These are phyloP conservation scores for Termitomyces sp. DNA, from an alignment of 768 basidiomycete genomes.

Conservation along the genomic window DNA sequence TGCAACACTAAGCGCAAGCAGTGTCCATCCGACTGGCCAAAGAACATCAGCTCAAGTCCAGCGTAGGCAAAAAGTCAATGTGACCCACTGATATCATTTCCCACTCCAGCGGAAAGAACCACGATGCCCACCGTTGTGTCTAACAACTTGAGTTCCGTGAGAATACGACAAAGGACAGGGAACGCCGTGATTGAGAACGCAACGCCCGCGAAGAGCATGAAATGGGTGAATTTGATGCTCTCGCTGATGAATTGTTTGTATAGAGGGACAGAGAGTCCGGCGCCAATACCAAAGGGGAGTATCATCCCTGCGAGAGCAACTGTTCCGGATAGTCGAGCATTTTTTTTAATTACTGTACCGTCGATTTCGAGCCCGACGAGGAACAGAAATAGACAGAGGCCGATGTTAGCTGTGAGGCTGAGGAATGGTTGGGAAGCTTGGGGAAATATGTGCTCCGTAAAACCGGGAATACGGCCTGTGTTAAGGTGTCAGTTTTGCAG, in stretches of 20 bases:
- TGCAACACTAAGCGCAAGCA: constrained; percentile 88
- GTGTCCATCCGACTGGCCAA: constrained; percentile 65
- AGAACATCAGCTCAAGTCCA: not conserved
- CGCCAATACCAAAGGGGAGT: constrained; percentile 85
- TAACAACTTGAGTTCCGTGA: constrained; percentile 87
- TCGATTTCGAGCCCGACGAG: constrained; percentile 94
- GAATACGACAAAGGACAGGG: constrained; percentile 81
- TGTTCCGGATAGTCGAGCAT: constrained; percentile 60
- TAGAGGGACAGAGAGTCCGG: constrained; percentile 57
- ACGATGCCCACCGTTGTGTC: constrained; percentile 92
- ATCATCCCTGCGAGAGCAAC: constrained; percentile 83
- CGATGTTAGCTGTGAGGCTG: constrained; percentile 85
- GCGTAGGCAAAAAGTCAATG: not conserved
- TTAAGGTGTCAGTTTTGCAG: not conserved
- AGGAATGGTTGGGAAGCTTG: constrained; percentile 67
- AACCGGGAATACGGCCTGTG: constrained; percentile 79
- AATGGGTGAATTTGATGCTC: constrained; percentile 74
- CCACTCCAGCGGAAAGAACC: constrained; percentile 90
- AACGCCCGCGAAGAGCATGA: constrained; percentile 92
- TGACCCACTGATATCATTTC: constrained; percentile 65
- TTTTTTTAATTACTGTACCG: constrained; percentile 68
- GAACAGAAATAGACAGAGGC: constrained; percentile 85
- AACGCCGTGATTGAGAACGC: constrained; percentile 89
- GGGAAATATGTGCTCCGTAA: constrained; percentile 86
- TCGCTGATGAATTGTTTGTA: constrained; percentile 73